Evolutionary conservation across 1,284 basidiomycete genomes (phyloP).

Genomic region (Wolfiporia cocos): DNA sequence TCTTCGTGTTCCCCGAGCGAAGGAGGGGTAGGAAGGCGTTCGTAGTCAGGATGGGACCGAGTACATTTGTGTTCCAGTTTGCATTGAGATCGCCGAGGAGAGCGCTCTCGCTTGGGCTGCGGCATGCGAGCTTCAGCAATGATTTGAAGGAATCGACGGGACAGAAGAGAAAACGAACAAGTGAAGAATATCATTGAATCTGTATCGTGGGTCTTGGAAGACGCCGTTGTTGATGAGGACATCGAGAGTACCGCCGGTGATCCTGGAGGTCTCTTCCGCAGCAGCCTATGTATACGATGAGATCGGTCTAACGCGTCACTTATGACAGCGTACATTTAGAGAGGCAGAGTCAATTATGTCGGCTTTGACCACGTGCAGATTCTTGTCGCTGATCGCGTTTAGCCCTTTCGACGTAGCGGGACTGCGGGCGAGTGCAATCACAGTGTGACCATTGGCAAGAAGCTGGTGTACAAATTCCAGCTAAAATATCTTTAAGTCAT

Average conservation of each 20-base stretch:
- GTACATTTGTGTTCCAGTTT: slow-evolving; percentile 20
- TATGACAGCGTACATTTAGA: slow-evolving; percentile 13
- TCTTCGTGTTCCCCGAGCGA: slow-evolving; percentile 27
- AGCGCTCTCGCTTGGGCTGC: neutral
- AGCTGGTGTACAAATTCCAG: slow-evolving; percentile 29
- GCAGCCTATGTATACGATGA: slow-evolving; percentile 7
- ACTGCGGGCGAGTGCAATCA: slow-evolving; percentile 24
- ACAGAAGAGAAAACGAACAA: neutral
- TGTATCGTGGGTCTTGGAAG: neutral
- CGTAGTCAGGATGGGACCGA: slow-evolving; percentile 26
- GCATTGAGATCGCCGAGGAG: neutral
- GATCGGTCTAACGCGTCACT: neutral
- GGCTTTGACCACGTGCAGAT: slow-evolving; percentile 21
- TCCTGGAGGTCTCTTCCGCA: slow-evolving; percentile 15
- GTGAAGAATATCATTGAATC: neutral
- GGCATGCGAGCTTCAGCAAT: neutral
- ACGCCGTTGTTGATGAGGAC: slow-evolving; percentile 29
- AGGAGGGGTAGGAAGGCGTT: slow-evolving; percentile 31
- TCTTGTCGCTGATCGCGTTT: slow-evolving; percentile 13
- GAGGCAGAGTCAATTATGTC: slow-evolving; percentile 10
- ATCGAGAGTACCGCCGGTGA: slow-evolving; percentile 27
- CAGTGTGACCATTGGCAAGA: slow-evolving; percentile 15
- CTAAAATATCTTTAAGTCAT: no score
- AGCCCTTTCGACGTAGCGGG: slow-evolving; percentile 11
- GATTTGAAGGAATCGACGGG: neutral